A percentile compares a stretch with the other conserved stretches of the same genome.
These are phyloP conservation scores for Aphanomyces astaci DNA, from an alignment of 352 stramenopile species.

Conservation along the genomic window DNA sequence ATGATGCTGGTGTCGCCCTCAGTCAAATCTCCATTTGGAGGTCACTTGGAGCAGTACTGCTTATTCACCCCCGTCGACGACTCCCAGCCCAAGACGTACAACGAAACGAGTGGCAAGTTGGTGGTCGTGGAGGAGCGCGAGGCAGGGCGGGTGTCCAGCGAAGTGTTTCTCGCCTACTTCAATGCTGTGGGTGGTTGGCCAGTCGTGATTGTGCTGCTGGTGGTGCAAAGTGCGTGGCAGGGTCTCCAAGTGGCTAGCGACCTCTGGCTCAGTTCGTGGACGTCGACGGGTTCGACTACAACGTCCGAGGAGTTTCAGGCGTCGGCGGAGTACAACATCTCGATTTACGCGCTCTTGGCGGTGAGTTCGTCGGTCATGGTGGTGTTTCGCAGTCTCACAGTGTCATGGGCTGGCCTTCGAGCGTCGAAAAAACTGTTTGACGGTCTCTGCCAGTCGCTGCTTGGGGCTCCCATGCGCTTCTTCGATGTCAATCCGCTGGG, in stretches of 20 bases:
- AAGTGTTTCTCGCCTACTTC: conserved; percentile 54
- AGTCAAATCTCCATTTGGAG: conserved; percentile 20
- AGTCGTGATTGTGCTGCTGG: neutral
- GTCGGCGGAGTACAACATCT: conserved; percentile 33
- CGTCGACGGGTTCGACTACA: neutral
- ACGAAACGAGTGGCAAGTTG: conserved; percentile 26
- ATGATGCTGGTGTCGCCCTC: neutral
- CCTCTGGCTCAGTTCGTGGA: conserved; percentile 22
- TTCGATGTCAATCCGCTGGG: conserved; percentile 90
- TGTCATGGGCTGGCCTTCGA: conserved; percentile 47
- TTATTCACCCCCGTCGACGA: conserved; percentile 22
- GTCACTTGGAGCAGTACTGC: neutral
- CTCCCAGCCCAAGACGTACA: conserved; percentile 24
- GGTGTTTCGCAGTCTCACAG: conserved; percentile 47
- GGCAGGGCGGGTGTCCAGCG: conserved; percentile 46
- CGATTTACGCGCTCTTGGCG: conserved; percentile 51
- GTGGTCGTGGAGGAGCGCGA: conserved; percentile 43
- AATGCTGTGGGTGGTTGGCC: conserved; percentile 33
- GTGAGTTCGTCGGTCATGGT: conserved; percentile 43
- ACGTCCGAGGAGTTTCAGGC: neutral
- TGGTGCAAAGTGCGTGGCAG: conserved; percentile 4
- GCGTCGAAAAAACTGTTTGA: conserved; percentile 73
- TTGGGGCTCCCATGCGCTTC: conserved; percentile 86
- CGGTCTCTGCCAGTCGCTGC: conserved; percentile 70
- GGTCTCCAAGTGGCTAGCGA: conserved; percentile 11